Evolutionary conservation across 1,284 basidiomycete genomes (phyloP).

Genomic region (Sporisorium graminicola): DNA sequence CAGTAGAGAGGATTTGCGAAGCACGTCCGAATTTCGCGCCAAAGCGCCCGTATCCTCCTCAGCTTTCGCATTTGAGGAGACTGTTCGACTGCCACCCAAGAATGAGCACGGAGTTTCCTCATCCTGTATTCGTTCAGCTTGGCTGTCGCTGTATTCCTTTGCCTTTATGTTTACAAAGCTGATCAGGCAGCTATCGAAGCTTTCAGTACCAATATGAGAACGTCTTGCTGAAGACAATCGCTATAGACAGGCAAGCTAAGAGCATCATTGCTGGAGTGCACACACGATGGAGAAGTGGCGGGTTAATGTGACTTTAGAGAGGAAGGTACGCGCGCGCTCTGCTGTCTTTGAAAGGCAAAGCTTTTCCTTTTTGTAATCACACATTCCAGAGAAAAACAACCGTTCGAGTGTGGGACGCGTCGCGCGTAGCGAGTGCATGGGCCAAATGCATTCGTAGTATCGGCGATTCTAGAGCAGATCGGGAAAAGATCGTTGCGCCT

Average conservation of each 20-base stretch:
- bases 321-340: neutral
- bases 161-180: neutral
- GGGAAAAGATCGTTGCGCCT: conserved; percentile 3
- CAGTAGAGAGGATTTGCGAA: conserved; percentile 9
- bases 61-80: too few relatives aligned
- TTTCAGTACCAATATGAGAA: neutral
- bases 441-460: neutral
- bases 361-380: conserved; percentile 12
- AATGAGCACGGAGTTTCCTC: conserved; percentile 8
- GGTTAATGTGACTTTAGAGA: neutral
- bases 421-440: conserved; percentile 30
- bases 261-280: neutral
- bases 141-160: too few relatives aligned
- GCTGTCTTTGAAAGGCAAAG: neutral
- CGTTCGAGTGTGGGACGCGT: conserved; percentile 20
- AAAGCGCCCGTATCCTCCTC: too few relatives aligned
- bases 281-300: neutral
- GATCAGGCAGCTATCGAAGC: neutral
- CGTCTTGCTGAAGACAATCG: neutral
- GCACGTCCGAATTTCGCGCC: conserved; percentile 10
- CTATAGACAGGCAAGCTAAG: neutral
- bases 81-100: neutral
- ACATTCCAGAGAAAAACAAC: conserved; percentile 11
- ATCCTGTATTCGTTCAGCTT: neutral
- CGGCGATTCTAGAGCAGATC: conserved; percentile 6